Conservation (phyloP, 495 filamentous ascomycete genomes). For the Aspergillus nidulans region DNA sequence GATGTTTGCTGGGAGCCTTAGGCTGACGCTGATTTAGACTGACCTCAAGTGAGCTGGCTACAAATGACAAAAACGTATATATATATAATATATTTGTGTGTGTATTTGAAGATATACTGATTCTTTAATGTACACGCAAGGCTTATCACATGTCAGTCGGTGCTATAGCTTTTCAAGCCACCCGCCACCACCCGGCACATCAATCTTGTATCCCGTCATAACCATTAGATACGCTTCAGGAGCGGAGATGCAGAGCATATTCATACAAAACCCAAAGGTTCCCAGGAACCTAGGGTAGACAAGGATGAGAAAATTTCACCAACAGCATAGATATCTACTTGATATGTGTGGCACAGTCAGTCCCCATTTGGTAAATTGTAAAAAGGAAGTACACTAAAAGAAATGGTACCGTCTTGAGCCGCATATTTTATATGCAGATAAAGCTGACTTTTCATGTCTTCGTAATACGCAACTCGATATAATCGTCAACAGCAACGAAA, state of each 20-base stretch:
- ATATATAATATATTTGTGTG: too few relatives aligned
- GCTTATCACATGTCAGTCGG: too few relatives aligned
- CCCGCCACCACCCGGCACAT: neutral
- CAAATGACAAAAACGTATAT: too few relatives aligned
- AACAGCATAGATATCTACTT: neutral
- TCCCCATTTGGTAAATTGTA: neutral
- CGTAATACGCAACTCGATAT: neutral
- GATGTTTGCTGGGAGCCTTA: too few relatives aligned
- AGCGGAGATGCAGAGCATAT: slow-evolving; percentile 1
- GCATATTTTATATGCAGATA: neutral
- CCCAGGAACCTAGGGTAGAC: neutral
- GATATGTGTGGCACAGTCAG: neutral
- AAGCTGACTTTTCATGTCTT: neutral
- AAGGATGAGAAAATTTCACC: neutral
- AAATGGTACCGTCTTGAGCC: neutral
- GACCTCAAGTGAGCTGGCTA: too few relatives aligned
- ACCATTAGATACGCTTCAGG: neutral
- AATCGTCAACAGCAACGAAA: neutral
- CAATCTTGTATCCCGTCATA: neutral
- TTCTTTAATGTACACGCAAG: neutral
- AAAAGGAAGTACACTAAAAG: neutral
- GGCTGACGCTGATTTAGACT: too few relatives aligned
- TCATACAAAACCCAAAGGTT: neutral
- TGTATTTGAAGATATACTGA: neutral
- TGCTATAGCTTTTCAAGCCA: neutral